These are phyloP conservation scores for Eutypa lata DNA, from an alignment of 2,329 filamentous ascomycete species.

Conservation along the genomic window DNA sequence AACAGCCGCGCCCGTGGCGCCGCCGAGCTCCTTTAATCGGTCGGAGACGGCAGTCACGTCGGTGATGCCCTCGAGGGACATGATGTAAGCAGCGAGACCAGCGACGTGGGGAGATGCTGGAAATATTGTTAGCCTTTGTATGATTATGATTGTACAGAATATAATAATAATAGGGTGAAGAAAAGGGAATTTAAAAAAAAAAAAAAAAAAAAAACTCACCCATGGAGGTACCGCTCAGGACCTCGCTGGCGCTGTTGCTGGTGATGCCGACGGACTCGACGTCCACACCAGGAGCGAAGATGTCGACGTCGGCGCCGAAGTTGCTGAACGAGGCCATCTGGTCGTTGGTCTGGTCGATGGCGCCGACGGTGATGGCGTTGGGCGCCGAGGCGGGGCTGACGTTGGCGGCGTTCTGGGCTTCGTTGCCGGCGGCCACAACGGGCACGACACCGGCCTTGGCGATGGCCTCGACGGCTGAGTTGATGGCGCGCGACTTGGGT, in stretches of 20 bases:
- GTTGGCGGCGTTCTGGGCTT: slow-evolving; percentile 47
- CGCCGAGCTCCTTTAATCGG: slow-evolving; percentile 52
- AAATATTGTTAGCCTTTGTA: slow-evolving; percentile 14
- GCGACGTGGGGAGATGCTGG: slow-evolving; percentile 64
- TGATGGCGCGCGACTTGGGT: slow-evolving; percentile 45
- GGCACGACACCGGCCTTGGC: slow-evolving; percentile 50
- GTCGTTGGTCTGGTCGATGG: slow-evolving; percentile 51
- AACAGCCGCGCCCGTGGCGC: slow-evolving; percentile 42
- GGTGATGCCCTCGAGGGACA: slow-evolving; percentile 51
- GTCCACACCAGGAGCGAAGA: slow-evolving; percentile 55
- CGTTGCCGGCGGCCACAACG: slow-evolving; percentile 60
- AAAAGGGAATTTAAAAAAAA: neutral
- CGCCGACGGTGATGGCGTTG: slow-evolving; percentile 58
- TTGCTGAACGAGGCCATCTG: slow-evolving; percentile 54
- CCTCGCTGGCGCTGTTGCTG: slow-evolving; percentile 41
- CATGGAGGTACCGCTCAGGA: slow-evolving; percentile 59
- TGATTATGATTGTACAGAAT: neutral
- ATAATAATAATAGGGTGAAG: neutral
- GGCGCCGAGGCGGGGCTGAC: slow-evolving; percentile 53
- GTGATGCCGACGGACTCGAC: slow-evolving; percentile 51
- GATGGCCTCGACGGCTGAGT: slow-evolving; percentile 51
- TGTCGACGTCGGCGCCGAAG: slow-evolving; percentile 51
- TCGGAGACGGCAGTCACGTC: slow-evolving; percentile 41
- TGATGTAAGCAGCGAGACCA: slow-evolving; percentile 66
- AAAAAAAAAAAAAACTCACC: slow-evolving; percentile 19